Percentiles rank a stretch among this genome's conserved stretches.
Conservation (phyloP, 306 rosid species). For the Albizia julibrissin region DNA sequence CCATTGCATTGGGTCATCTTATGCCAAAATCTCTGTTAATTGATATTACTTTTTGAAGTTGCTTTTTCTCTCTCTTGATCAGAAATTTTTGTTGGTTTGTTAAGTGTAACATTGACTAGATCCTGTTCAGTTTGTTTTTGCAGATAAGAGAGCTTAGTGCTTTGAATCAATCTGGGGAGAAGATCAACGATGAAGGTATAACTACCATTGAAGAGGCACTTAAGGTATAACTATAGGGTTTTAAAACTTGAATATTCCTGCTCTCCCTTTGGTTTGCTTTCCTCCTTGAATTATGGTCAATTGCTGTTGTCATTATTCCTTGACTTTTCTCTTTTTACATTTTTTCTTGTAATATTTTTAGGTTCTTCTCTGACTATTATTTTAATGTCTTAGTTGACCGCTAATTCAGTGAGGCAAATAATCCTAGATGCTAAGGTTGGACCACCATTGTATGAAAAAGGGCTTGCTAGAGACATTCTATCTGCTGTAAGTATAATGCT, state of each 20-base stretch:
- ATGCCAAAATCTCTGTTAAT: background rate
- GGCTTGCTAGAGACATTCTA: conserved; percentile 75
- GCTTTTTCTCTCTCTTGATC: background rate
- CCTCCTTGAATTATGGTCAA: conserved; percentile 4
- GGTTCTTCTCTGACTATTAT: conserved; percentile 26
- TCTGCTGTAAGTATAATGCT: conserved; percentile 64
- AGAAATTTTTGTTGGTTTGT: conserved; percentile 2
- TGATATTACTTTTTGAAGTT: conserved; percentile 8
- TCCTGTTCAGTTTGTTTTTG: conserved; percentile 42
- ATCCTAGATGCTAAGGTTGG: conserved; percentile 85
- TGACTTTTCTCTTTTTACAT: conserved; percentile 1
- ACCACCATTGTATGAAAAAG: conserved; percentile 82
- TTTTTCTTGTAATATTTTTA: background rate
- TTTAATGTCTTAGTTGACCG: conserved; percentile 50
- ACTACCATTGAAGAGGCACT: conserved; percentile 80
- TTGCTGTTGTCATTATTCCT: background rate
- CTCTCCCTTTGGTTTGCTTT: conserved; percentile 5
- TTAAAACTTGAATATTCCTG: background rate
- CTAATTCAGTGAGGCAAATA: conserved; percentile 72
- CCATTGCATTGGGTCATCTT: background rate
- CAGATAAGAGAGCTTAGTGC: conserved; percentile 71
- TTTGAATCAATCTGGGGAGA: conserved; percentile 41
- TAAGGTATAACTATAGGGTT: conserved; percentile 45
- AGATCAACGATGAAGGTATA: conserved; percentile 53
- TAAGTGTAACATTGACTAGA: conserved; percentile 39